phyloP scores from a whole-genome alignment of 495 filamentous ascomycete species.

The Aspergillus sclerotioniger region DNA sequence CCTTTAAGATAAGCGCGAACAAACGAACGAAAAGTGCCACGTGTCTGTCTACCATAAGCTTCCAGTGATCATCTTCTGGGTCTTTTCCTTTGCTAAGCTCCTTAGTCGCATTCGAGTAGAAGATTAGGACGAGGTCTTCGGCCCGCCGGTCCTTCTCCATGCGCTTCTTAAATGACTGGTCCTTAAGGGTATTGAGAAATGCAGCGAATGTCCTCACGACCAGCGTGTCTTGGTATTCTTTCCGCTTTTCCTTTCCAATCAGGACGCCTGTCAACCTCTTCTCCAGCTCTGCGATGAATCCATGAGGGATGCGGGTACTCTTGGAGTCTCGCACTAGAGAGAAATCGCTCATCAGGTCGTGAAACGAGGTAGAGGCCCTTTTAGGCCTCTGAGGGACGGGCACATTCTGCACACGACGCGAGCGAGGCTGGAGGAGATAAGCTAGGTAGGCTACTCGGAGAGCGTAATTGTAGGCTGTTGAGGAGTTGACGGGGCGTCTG shows the following conservation, averaged over 20 bases:
- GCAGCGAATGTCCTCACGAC: constrained; percentile 80
- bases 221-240: constrained; percentile 72
- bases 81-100: constrained; percentile 78
- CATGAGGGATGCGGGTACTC: constrained; percentile 77
- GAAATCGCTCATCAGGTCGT: constrained; percentile 73
- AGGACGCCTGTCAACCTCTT: constrained; percentile 65
- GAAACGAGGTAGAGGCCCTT: constrained; percentile 68
- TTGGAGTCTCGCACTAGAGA: constrained; percentile 70
- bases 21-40: constrained; percentile 93
- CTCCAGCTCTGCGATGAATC: constrained; percentile 67
- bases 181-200: constrained; percentile 74
- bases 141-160: constrained; percentile 93
- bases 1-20: constrained; percentile 73
- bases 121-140: constrained; percentile 85
- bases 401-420: constrained; percentile 82
- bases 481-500: constrained; percentile 50
- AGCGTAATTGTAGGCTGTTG: constrained; percentile 86
- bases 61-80: constrained; percentile 86
- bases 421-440: constrained; percentile 88
- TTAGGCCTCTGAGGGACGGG: constrained; percentile 58
- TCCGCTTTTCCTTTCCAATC: constrained; percentile 67
- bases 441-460: constrained; percentile 88
- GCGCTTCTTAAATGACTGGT: constrained; percentile 65
- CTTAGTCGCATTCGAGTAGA: constrained; percentile 87
- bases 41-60: constrained; percentile 88